phyloP scores from a whole-genome alignment of 192 early-diverging fungal species.

The Backusella psychrophila region DNA sequence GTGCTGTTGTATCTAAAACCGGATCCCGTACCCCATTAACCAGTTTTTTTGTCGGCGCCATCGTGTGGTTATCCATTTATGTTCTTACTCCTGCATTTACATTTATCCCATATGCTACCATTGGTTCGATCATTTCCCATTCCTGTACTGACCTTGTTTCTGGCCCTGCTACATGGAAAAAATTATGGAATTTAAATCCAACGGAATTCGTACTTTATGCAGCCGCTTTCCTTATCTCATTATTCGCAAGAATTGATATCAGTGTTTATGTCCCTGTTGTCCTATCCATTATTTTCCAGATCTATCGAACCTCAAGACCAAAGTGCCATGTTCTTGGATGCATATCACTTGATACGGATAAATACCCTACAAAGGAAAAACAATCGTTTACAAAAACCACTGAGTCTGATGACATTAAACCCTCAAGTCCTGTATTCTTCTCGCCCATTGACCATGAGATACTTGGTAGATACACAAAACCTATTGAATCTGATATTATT shows the following conservation, averaged over 20 bases:
- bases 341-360: conserved; percentile 25
- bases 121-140: conserved; percentile 83
- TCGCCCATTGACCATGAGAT: conserved; percentile 23
- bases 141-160: conserved; percentile 79
- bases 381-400: conserved; percentile 3
- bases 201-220: conserved; percentile 52
- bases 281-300: conserved; percentile 67
- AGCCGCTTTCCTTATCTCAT: conserved; percentile 54
- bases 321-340: conserved; percentile 47
- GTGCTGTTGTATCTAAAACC: conserved; percentile 86
- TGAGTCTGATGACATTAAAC: background rate
- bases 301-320: conserved; percentile 82
- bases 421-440: conserved; percentile 17
- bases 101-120: conserved; percentile 77
- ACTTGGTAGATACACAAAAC: background rate
- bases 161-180: conserved; percentile 51
- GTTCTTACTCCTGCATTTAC: conserved; percentile 79
- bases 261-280: conserved; percentile 80
- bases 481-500: conserved; percentile 58
- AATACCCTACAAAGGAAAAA: background rate
- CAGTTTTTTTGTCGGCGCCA: conserved; percentile 71
- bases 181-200: conserved; percentile 64
- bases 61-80: conserved; percentile 82
- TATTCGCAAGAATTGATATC: conserved; percentile 59
- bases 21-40: conserved; percentile 82